Percentiles rank a stretch among this genome's conserved stretches.
Conservation (phyloP, 345 rosid species). For the Mercurialis annua region DNA sequence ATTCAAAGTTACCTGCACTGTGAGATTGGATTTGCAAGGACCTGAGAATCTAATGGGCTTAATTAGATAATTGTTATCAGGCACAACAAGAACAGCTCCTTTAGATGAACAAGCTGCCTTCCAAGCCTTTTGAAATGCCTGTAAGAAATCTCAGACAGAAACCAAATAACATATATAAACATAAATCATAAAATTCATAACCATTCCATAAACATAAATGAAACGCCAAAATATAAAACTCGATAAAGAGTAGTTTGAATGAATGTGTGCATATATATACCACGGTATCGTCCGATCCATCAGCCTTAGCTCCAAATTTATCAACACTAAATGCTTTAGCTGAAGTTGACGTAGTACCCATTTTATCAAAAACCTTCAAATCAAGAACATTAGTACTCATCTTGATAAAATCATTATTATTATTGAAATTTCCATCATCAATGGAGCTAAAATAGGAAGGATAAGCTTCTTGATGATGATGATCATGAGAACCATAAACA, state of each 20-base stretch:
- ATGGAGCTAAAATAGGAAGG: slow-evolving; percentile 25
- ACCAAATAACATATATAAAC: no score
- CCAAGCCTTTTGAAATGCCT: slow-evolving; percentile 84
- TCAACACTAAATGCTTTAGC: slow-evolving; percentile 35
- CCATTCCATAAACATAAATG: not conserved
- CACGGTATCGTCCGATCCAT: slow-evolving; percentile 59
- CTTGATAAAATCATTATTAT: slow-evolving; percentile 22
- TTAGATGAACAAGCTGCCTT: slow-evolving; percentile 57
- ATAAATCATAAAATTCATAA: no score
- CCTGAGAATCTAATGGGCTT: slow-evolving; percentile 54
- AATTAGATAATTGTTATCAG: slow-evolving; percentile 47
- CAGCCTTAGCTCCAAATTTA: slow-evolving; percentile 58
- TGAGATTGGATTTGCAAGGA: slow-evolving; percentile 59
- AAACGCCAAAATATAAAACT: not conserved
- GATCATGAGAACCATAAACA: slow-evolving; percentile 16
- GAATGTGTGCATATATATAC: slow-evolving; percentile 23
- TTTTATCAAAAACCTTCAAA: slow-evolving; percentile 17
- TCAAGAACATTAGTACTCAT: slow-evolving; percentile 6
- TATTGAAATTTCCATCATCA: slow-evolving; percentile 18
- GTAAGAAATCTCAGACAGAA: not conserved
- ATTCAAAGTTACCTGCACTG: slow-evolving; percentile 44
- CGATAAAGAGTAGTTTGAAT: not conserved
- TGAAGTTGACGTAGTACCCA: slow-evolving; percentile 10
- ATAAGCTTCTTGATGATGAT: slow-evolving; percentile 14
- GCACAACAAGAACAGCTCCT: slow-evolving; percentile 44